Base-by-base conservation (phyloP, 169 alveolate genomes). In the Plasmodium billcollinsi region DNA sequence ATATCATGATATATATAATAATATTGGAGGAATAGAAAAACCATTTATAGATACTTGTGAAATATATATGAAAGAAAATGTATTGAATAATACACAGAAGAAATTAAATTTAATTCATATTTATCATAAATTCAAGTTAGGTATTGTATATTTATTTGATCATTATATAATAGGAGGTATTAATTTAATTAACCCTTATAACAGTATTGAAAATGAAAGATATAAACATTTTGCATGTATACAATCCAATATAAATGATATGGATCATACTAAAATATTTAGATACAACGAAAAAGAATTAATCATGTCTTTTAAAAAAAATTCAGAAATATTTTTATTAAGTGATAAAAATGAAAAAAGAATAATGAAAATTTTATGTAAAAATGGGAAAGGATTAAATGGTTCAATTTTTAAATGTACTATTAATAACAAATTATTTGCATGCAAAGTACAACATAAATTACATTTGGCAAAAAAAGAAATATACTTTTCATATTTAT, bases 321-420 rank as follows among this genome's bases (percentile, higher is more conserved):
- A 83, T 56, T 18, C 86, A 15, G 50, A 70, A 62, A 50, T 83
- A 45, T 12, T 2, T 43, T 56, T 83, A 59, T 49, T 83, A 24
- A 73, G 86, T 70, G 50, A 63, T 43, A 70, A 49, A 14, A 70
- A 47, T 58, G 65, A 72, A 61, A 70, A 45, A 29, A 56, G 91
- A 8, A 49, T 83, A 7, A 56, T 83, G 66, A 71, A 15, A 69
- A 54, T 83, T 54, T 54, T 70, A 50, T 61, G 58, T 11, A 67
- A 73, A 56, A 62, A 45, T 47, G 91, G 91, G n/a, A 83, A 83
- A 49, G 91, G 91, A 14, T 20, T 59, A 54, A 83, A 83, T 83
- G 91, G 91, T 54, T 43, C 73, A 21, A 83, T 63, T 9, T 83
- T 65, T 49, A 83, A 70, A 59, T 83, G 91, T 58, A 59, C 21